Evolutionary conservation across 345 rosid genomes (phyloP).

Genomic region (rapeseed (Brassica napus)): Da-Ae NC_063452.1:31287001-31287500

Average conservation of each 20-base stretch:
- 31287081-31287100: no score
- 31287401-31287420: slow-evolving; percentile 25
- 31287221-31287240: slow-evolving; percentile 21
- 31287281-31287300: not conserved
- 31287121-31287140: no score
- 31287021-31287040: no score
- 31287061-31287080: no score
- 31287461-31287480: not conserved
- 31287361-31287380: not conserved
- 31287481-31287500: no score
- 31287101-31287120: no score
- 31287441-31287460: not conserved
- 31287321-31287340: not conserved
- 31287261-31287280: not conserved
- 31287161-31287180: no score
- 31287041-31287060: no score
- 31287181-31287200: no score
- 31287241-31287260: not conserved
- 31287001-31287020: no score
- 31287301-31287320: not conserved
- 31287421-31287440: slow-evolving; percentile 8
- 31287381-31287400: slow-evolving; percentile 10
- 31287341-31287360: slow-evolving; percentile 15
- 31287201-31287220: not conserved
- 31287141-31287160: no score